Evolutionary conservation across 2,329 filamentous ascomycete species (phyloP).

Genomic region (Cercospora berteroae): DNA sequence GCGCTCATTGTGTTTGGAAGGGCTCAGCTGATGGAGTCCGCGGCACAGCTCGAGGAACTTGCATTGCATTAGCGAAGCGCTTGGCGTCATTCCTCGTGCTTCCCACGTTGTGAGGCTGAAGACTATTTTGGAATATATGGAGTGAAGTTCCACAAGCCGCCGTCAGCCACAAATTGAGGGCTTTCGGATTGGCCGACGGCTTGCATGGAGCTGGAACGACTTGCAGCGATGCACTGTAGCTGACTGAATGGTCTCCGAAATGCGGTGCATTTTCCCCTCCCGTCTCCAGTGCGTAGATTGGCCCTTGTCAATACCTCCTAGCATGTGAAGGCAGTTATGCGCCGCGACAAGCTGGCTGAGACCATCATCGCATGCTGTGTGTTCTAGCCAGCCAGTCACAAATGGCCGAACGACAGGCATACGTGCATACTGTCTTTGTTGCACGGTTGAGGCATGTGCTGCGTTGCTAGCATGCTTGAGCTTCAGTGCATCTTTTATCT

Average conservation of each 20-base stretch:
- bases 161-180: background rate
- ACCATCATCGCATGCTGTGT: background rate
- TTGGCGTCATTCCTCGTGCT: background rate
- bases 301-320: background rate
- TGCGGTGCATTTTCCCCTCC: background rate
- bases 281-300: background rate
- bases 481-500: background rate
- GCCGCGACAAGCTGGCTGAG: background rate
- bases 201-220: background rate
- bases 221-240: background rate
- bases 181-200: background rate
- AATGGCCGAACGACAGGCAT: background rate
- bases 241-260: background rate
- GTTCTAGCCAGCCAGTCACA: background rate
- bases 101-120: background rate
- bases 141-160: background rate
- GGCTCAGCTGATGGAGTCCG: background rate
- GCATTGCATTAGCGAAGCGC: constrained; percentile 1
- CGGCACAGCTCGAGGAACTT: background rate
- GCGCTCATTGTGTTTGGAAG: constrained; percentile 1
- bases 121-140: background rate
- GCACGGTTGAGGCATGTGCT: background rate
- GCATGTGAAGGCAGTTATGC: background rate
- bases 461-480: background rate
- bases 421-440: background rate